Evolutionary conservation across 148 eudicot species (phyloP), one percentile per base, ranked within the genome.

Genomic region (Amaranthus cruentus): DNA sequence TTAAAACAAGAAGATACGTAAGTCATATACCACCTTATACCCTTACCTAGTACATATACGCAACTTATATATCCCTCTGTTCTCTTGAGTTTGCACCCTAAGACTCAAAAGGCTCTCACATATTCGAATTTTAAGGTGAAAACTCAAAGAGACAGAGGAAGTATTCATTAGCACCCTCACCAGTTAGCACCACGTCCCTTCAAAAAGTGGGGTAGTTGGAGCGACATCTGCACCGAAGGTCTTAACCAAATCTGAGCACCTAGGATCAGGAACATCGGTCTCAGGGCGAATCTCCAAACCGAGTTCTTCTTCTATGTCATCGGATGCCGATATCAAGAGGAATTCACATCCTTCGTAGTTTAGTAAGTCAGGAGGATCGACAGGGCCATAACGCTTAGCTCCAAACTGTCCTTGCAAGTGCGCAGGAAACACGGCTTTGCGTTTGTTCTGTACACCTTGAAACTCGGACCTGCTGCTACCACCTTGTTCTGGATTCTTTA

Each of bases 271-370:
- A 14, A 62, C 80, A 47, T 76, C 85, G 4, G 68, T 72, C 62
- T 86, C 86, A 2, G 82, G 73, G 44, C 76, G 60, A 4, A 92
- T 76, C 67, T 92, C 88, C 75, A 92, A 43, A 46, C 93, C 93
- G 47, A 90, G 73, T 28, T 28, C 38, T 28, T 28, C 38, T 28
- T 28, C 38, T 28, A 28, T 28, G 38, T 28, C 38, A 28, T 89
- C 94, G 0, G 92, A 86, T 9, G 94, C 97, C 6, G 88, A 68
- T 61, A 89, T 86, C 55, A 92, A 76, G 73, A 90, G 72, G 52
- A 92, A 80, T 71, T 90, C 93, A 42, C 98, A 90, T n/a, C 98
- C 98, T 76, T 90, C 93, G 56, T 88, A 90, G 82, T 90, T 90
- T 11, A 92, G 77, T 52, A 90, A 88, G 62, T 90, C 96, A 0